A percentile compares a stretch with the other conserved stretches of the same genome.
Evolutionary conservation across 2,329 filamentous ascomycete species (phyloP).

Genomic region (Fonsecaea erecta): DNA sequence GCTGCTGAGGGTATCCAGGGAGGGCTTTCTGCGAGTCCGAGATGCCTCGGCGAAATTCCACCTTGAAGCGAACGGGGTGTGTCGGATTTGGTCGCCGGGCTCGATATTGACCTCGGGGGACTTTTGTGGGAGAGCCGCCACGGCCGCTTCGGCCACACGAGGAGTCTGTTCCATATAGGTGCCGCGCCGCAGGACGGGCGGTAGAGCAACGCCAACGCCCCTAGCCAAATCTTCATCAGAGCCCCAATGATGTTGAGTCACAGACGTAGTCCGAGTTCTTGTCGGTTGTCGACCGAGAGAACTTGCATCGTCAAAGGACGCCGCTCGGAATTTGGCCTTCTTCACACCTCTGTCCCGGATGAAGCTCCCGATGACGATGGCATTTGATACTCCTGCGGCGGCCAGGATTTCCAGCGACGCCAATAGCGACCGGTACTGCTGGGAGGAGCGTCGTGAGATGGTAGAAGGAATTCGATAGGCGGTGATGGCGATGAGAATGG

Average conservation of each 20-base stretch:
- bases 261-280: constrained; percentile 60
- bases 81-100: constrained; percentile 40
- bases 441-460: constrained; percentile 70
- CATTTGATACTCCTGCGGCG: constrained; percentile 84
- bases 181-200: constrained; percentile 53
- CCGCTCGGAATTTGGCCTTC: constrained; percentile 76
- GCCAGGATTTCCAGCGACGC: constrained; percentile 91
- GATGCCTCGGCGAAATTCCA: constrained; percentile 34
- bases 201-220: constrained; percentile 73
- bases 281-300: constrained; percentile 40
- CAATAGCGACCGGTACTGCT: constrained; percentile 85
- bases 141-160: constrained; percentile 28
- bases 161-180: constrained; percentile 18
- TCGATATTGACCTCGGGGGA: constrained; percentile 15
- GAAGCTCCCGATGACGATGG: constrained; percentile 88
- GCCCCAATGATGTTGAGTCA: constrained; percentile 74
- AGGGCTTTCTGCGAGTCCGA: constrained; percentile 14
- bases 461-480: constrained; percentile 80
- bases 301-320: constrained; percentile 49
- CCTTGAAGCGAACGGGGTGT: constrained; percentile 28
- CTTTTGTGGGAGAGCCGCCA: constrained; percentile 5
- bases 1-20: constrained; percentile 31
- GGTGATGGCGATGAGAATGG: constrained; percentile 78
- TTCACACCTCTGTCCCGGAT: constrained; percentile 88
- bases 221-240: constrained; percentile 90